These are phyloP conservation scores for Tricholoma sp. DNA, from an alignment of 768 basidiomycete genomes.

Conservation along the genomic window DNA sequence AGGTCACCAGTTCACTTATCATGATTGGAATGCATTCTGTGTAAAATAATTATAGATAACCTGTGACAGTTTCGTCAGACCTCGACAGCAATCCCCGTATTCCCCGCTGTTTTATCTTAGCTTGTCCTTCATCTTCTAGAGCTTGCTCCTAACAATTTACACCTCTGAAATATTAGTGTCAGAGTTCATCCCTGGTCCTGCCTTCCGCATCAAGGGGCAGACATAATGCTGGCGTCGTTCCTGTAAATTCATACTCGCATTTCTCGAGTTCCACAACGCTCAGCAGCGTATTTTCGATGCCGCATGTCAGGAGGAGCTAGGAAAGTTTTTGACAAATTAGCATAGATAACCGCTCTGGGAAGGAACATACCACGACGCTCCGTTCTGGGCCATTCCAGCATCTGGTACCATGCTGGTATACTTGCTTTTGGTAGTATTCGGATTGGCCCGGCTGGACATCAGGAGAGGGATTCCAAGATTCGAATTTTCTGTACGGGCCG, in stretches of 20 bases:
- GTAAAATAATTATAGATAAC: too few species aligned
- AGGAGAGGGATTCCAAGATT: slow-evolving; percentile 70
- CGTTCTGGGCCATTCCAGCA: slow-evolving; percentile 98
- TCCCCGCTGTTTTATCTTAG: too few species aligned
- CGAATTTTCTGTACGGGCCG: slow-evolving; percentile 51
- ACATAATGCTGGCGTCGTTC: slow-evolving; percentile 83
- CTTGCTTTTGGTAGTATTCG: slow-evolving; percentile 77
- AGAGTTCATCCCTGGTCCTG: neutral
- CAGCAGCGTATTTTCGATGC: slow-evolving; percentile 74
- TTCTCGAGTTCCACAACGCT: slow-evolving; percentile 89
- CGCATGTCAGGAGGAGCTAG: slow-evolving; percentile 81
- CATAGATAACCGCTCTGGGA: neutral
- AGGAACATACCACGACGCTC: slow-evolving; percentile 62
- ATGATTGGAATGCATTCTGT: too few species aligned
- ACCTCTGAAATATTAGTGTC: neutral
- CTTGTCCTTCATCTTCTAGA: neutral
- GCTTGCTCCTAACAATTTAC: neutral
- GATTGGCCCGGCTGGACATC: slow-evolving; percentile 54
- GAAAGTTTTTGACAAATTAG: neutral
- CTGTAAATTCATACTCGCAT: slow-evolving; percentile 90
- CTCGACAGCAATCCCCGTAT: too few species aligned
- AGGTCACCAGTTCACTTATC: too few species aligned
- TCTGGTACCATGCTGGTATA: slow-evolving; percentile 78
- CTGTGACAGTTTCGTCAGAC: too few species aligned
- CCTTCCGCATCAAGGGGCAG: slow-evolving; percentile 37